Evolutionary conservation across 2,329 filamentous ascomycete genomes (phyloP), one percentile per base, ranked within the genome.

Genomic region (Apiospora saccharicola): DNA sequence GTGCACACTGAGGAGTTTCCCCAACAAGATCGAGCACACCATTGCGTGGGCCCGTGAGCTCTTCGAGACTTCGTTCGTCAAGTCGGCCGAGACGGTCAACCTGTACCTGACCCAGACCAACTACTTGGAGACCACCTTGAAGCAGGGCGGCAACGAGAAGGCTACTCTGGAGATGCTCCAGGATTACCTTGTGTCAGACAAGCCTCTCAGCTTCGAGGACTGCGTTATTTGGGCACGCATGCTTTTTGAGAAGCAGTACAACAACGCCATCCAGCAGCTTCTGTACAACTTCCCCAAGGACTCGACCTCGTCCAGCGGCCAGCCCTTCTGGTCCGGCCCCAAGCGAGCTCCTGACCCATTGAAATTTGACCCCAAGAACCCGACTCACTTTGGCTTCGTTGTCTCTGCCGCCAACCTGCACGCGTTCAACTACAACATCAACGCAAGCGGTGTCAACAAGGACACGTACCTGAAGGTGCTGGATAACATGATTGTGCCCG

Each of bases 281-380:
- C 87, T 99, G 46, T 97, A 93, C 87, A 98, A 98, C 85, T 99
- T 99, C 86, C 96, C 96, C 74, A 97, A 97, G 84, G 96, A 98
- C 81, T 93, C 95, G 0, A 91, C 89, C 71, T 98, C 96, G 0
- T 97, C 95, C 2, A 93, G 90, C 49, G 96, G 96, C 44, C 93
- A 95, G 75, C 93, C 91, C 0, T 99, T 99, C 89, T 99, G 96
- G 96, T 98, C 96, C 43, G 96, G 96, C 14, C 96, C 96, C 68
- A 99, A 99, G 90, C 94, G 96, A 79, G 96, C 96, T 16, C 96
- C 96, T 6, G 94, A 97, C 75, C 89, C 96, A 75, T 87, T 98
- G 80, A 95, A 94, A 82, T 99, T 99, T 77, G 94, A 98, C 78
- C 83, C 92, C 67, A 89, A 91, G 73, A 96, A 98, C 83, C 87